Conservation (phyloP, 2,329 filamentous ascomycete genomes). For the Coleophoma cylindrospora region DNA sequence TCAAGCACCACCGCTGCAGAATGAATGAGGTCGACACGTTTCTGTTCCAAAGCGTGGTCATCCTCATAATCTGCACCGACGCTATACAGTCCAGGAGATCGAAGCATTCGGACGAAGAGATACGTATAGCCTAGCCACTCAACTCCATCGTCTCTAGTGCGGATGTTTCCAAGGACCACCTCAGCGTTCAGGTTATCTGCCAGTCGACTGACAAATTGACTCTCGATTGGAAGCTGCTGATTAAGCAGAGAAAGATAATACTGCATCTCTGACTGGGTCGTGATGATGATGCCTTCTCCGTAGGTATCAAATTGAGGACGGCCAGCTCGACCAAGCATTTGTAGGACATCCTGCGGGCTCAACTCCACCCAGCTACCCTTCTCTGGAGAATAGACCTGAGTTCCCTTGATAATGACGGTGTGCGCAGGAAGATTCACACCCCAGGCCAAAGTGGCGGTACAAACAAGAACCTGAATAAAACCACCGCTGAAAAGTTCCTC, state of each 20-base stretch:
- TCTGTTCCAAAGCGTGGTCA: slow-evolving; percentile 87
- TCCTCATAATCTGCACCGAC: slow-evolving; percentile 95
- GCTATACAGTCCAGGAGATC: slow-evolving; percentile 90
- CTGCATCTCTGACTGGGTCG: slow-evolving; percentile 88
- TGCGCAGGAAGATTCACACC: slow-evolving; percentile 97
- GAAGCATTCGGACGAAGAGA: slow-evolving; percentile 94
- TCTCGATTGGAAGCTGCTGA: slow-evolving; percentile 95
- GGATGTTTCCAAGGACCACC: slow-evolving; percentile 88
- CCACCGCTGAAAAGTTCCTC: slow-evolving; percentile 92
- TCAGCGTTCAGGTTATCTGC: slow-evolving; percentile 97
- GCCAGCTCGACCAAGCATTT: slow-evolving; percentile 97
- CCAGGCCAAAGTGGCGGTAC: slow-evolving; percentile 97
- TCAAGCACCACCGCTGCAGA: slow-evolving; percentile 85
- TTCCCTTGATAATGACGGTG: slow-evolving; percentile 98
- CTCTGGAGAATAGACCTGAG: slow-evolving; percentile 95
- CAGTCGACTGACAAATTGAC: slow-evolving; percentile 86
- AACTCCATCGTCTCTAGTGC: slow-evolving; percentile 90
- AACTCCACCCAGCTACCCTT: slow-evolving; percentile 98
- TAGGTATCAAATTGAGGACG: slow-evolving; percentile 96
- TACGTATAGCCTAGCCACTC: slow-evolving; percentile 99
- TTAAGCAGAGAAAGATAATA: slow-evolving; percentile 97
- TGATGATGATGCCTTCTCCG: slow-evolving; percentile 98
- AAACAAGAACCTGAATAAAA: slow-evolving; percentile 90
- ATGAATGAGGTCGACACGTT: slow-evolving; percentile 94
- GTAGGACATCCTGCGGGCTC: slow-evolving; percentile 93